These are phyloP conservation scores for Monilinia vaccinii-corymbosi DNA, from an alignment of 2,329 filamentous ascomycete species.

Conservation along the genomic window DNA sequence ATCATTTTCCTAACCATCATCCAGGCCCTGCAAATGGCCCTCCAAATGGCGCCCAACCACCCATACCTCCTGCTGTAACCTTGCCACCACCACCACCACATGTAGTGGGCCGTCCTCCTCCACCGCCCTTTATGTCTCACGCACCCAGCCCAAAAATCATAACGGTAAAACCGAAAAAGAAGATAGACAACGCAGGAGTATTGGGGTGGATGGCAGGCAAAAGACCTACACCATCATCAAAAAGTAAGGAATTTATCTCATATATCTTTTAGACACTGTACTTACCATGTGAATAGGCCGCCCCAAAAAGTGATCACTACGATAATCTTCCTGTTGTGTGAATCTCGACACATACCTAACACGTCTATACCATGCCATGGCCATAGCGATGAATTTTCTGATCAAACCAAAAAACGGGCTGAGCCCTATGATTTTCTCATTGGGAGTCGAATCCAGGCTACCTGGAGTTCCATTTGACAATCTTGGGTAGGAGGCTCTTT, in stretches of 20 bases:
- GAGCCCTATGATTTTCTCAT: slow-evolving; percentile 11
- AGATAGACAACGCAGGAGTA: slow-evolving; percentile 16
- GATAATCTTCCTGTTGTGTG: slow-evolving; percentile 21
- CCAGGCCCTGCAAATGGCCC: slow-evolving; percentile 10
- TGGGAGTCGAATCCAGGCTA: slow-evolving; percentile 35
- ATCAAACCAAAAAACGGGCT: neutral
- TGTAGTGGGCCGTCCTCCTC: slow-evolving; percentile 3
- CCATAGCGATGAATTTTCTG: slow-evolving; percentile 6
- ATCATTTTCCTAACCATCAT: slow-evolving; percentile 7
- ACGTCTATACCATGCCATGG: neutral
- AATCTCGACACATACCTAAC: slow-evolving; percentile 9
- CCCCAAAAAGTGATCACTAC: slow-evolving; percentile 22
- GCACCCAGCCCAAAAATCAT: neutral
- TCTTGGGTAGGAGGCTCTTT: neutral
- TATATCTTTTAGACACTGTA: neutral
- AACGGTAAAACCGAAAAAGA: slow-evolving; percentile 11
- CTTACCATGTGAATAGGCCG: slow-evolving; percentile 19
- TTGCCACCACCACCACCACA: slow-evolving; percentile 6
- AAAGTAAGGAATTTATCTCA: slow-evolving; percentile 16
- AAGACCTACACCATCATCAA: slow-evolving; percentile 23
- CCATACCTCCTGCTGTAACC: slow-evolving; percentile 9
- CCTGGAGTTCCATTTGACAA: slow-evolving; percentile 19
- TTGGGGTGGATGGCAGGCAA: slow-evolving; percentile 26
- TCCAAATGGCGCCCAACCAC: slow-evolving; percentile 13
- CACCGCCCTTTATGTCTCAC: slow-evolving; percentile 4